phyloP scores from a whole-genome alignment of 768 basidiomycete genomes.

The Hypsizygus marmoreus region DNA sequence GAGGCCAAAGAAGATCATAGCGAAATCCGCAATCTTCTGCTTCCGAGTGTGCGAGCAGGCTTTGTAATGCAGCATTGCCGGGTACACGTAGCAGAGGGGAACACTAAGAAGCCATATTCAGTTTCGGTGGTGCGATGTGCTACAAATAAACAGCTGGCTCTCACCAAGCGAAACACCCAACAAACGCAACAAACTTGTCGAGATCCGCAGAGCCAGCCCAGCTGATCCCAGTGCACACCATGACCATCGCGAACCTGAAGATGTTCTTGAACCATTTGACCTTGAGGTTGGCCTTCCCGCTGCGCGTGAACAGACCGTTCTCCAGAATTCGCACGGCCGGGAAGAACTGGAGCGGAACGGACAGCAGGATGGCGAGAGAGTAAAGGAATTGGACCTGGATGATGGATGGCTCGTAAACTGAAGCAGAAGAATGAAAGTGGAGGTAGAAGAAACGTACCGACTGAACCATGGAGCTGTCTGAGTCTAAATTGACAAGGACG shows the following conservation, averaged over 20 bases:
- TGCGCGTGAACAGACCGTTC: slow-evolving; percentile 87
- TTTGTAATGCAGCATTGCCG: slow-evolving; percentile 89
- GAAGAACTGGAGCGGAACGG: slow-evolving; percentile 95
- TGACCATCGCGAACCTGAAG: slow-evolving; percentile 75
- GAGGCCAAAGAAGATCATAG: slow-evolving; percentile 75
- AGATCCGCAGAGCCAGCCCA: slow-evolving; percentile 85
- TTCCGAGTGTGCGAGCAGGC: slow-evolving; percentile 74
- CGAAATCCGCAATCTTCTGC: slow-evolving; percentile 68
- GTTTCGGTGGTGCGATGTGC: no score
- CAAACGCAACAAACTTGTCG: slow-evolving; percentile 93
- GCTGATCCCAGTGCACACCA: slow-evolving; percentile 80
- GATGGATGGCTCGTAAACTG: background rate
- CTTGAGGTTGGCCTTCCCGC: slow-evolving; percentile 76
- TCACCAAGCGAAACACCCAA: slow-evolving; percentile 94
- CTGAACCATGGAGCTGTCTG: slow-evolving; percentile 84
- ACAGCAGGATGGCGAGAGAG: slow-evolving; percentile 89
- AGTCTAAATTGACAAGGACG: slow-evolving; percentile 91
- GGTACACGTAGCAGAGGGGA: slow-evolving; percentile 93
- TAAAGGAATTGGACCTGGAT: slow-evolving; percentile 79
- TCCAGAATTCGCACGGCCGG: slow-evolving; percentile 97
- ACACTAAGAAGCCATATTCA: slow-evolving; percentile 54
- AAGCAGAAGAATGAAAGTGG: background rate
- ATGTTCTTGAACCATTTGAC: slow-evolving; percentile 98
- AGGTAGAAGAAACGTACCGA: slow-evolving; percentile 54
- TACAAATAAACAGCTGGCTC: slow-evolving; percentile 25